phyloP scores from a whole-genome alignment of 2,329 filamentous ascomycete genomes.

The Claviceps purpurea region DNA sequence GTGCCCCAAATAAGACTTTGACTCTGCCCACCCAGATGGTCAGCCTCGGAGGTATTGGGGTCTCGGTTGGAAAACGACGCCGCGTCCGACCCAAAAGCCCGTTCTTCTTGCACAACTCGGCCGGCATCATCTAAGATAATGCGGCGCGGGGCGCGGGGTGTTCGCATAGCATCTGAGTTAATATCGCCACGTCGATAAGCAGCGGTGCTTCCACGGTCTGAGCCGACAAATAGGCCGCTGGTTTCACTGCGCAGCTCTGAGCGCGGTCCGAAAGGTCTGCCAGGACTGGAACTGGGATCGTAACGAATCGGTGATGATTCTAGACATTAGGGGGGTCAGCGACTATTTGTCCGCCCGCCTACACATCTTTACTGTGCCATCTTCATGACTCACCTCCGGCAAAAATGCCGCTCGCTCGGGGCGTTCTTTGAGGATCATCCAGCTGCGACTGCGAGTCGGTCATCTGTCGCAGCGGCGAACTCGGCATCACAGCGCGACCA shows the following conservation, averaged over 20 bases:
- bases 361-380: too few relatives aligned
- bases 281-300: constrained; percentile 77
- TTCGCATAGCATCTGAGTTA: constrained; percentile 60
- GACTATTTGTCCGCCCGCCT: background rate
- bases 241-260: constrained; percentile 70
- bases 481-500: constrained; percentile 28
- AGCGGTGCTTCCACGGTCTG: constrained; percentile 41
- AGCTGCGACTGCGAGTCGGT: constrained; percentile 40
- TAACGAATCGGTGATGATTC: constrained; percentile 91
- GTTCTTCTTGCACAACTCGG: constrained; percentile 41
- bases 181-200: constrained; percentile 64
- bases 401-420: constrained; percentile 47
- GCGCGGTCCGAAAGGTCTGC: constrained; percentile 46
- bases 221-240: constrained; percentile 73
- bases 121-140: constrained; percentile 48
- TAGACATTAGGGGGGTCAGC: constrained; percentile 22
- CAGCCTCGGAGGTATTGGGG: constrained; percentile 83
- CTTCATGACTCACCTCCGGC: constrained; percentile 43
- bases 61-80: constrained; percentile 51
- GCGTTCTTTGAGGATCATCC: constrained; percentile 50
- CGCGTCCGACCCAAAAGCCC: constrained; percentile 40
- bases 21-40: constrained; percentile 68
- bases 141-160: constrained; percentile 36
- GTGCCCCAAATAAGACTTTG: constrained; percentile 91
- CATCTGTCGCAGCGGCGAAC: constrained; percentile 47